Base-by-base conservation (phyloP, 2,329 filamentous ascomycete species). In the Epichloe glyceriae region DNA sequence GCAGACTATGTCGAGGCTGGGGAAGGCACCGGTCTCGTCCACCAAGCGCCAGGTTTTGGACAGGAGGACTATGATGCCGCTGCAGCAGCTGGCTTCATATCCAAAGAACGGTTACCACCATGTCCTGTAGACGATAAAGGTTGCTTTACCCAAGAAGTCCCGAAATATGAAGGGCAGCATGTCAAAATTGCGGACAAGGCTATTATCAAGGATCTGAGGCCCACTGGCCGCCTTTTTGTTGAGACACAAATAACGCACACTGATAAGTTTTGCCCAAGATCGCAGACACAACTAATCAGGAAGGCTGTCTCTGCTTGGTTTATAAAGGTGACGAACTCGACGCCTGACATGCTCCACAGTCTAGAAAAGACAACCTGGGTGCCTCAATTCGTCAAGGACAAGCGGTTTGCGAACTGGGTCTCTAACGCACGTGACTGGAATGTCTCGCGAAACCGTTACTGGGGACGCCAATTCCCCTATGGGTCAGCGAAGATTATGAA, bases 51-150 rank as follows among this genome's bases (percentile, higher is more conserved):
- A 8, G 83, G 83, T 1, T 88, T 85, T 60, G 85, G 85, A 74
- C 82, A 87, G 66, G 85, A 88, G 58, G 85, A 88, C 79, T 88
- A 86, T 68, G 76, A 78, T 56, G 75, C 85, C 52, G 80, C 79
- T 5, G 68, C 82, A 61, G 75, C 82, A 50, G 69, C 75, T 43
- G 84, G 83, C 40, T 72, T 87, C 54, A 82, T 88, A 62, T 78
- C 63, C 51, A 77, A 81, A 47, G 73, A 73, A 40, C 75, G 82
- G 46, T 68, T 75, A 46, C 82, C 85, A 10, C 84, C 84, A 5
- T 86, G 86, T 60, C 85, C 85, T 7, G 81, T 88, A 20, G 80
- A 86, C 58, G 78, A 83, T 12, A 60, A 61, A 42, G 60, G 59
- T 15, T 55, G 51, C 22, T 62, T 61, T 40, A 62, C 60, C 4